These are phyloP conservation scores for Andalucia godoyi DNA, from an alignment of 78 protist species.

Conservation along the genomic window DNA sequence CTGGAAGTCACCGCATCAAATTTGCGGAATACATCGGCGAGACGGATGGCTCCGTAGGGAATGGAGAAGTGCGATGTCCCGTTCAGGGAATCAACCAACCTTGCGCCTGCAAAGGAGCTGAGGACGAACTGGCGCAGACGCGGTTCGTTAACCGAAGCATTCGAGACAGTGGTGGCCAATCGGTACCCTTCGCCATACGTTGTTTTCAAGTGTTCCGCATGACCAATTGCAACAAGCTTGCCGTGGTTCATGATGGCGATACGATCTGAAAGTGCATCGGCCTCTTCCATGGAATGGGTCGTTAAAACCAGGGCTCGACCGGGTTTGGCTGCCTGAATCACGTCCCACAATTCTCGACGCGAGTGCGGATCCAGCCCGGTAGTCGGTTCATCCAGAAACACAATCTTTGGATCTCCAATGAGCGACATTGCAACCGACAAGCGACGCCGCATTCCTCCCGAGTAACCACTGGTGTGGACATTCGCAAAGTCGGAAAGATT, in stretches of 20 bases:
- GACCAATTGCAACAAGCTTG: no score
- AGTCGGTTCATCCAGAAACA: conserved; percentile 42
- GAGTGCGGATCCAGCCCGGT: conserved; percentile 70
- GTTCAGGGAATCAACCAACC: no score
- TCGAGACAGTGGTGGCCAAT: no score
- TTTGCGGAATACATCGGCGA: no score
- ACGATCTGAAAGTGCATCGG: conserved; percentile 36
- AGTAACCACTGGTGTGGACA: not conserved
- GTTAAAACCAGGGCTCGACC: conserved; percentile 50
- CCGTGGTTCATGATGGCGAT: conserved; percentile 40
- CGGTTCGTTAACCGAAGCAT: no score
- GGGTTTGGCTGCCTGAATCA: conserved; percentile 18
- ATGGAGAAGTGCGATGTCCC: no score
- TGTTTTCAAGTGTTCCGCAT: no score
- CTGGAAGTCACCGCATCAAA: no score
- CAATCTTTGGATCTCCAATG: conserved; percentile 27
- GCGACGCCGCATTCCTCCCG: conserved; percentile 61
- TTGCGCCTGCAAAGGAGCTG: no score
- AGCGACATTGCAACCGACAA: conserved; percentile 40
- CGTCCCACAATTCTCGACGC: conserved; percentile 52
- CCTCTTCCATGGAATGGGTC: conserved; percentile 72
- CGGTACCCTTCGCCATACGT: no score
- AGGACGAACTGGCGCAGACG: no score
- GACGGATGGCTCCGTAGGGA: no score
- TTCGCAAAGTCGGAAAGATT: conserved; percentile 25